phyloP scores from a whole-genome alignment of 176 grass and related monocot genomes.

The Pharus latifolius region DNA sequence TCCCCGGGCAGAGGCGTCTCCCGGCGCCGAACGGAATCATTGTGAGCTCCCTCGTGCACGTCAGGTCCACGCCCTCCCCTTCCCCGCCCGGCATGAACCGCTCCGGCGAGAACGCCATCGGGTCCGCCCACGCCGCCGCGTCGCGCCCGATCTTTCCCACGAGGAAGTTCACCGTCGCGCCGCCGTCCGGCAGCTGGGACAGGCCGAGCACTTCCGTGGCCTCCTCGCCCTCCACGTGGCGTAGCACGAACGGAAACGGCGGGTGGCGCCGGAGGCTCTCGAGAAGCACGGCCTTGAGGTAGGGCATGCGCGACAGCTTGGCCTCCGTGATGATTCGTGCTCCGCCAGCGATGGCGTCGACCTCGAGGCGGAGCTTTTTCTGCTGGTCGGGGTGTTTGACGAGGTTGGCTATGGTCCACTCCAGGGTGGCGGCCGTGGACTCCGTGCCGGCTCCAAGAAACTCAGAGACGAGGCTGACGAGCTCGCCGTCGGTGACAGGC shows the following conservation, averaged over 20 bases:
- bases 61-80: not conserved
- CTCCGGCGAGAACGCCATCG: not conserved
- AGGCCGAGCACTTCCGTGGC: not conserved
- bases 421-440: not conserved
- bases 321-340: not conserved
- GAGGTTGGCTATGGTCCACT: slow-evolving; percentile 26
- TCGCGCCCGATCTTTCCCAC: slow-evolving; percentile 4
- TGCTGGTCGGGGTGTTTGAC: not conserved
- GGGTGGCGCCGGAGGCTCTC: slow-evolving; percentile 10
- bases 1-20: not conserved
- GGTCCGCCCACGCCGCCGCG: not conserved
- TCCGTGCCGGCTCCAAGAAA: not conserved
- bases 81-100: slow-evolving; percentile 6
- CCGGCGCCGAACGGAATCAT: slow-evolving; percentile 13
- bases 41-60: not conserved
- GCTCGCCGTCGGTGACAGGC: not conserved
- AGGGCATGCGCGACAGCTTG: not conserved
- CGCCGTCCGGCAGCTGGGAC: not conserved
- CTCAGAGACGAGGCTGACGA: slow-evolving; percentile 11
- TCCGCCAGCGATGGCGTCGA: not conserved
- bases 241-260: not conserved
- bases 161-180: not conserved
- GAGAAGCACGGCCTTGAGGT: slow-evolving; percentile 11
- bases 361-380: not conserved
- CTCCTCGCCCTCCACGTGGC: not conserved